Base-by-base conservation (phyloP, 2,329 filamentous ascomycete species). In the Hyphodiscus sp. region DNA sequence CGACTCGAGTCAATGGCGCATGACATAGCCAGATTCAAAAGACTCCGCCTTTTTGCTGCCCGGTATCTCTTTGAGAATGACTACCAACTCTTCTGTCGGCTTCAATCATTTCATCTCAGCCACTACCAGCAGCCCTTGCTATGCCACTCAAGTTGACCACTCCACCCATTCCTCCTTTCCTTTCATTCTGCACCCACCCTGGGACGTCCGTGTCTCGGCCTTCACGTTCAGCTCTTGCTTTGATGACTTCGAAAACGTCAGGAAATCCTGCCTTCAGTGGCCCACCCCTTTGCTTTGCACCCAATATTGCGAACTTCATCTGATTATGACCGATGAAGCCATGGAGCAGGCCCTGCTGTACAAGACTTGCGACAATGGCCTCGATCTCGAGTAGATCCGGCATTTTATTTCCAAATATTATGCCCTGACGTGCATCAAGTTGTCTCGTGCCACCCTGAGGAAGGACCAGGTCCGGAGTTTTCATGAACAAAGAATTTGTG, bases 271-370 rank as follows among this genome's bases (percentile, higher is more conserved):
- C 86, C 33, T 75, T 75, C 19, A 89, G 70, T 0, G 85, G 79
- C 20, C 81, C 79, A 4, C 79, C 80, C 59, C 79, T 80, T 55
- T 78, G 78, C 74, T 85, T 86, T 20, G 87, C 83, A 2, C 91
- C 91, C 50, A 87, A 82, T 44, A 96, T 88, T 13, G 90, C 91
- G 65, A 96, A 91, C 47, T 87, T 84, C 44, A 80, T 79, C 65
- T 85, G 83, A 23, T 80, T 80, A 64, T 95, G 89, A 16, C 87
- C 88, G 26, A 96, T 79, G 65, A 91, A 96, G 1, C 91, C 92
- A 61, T 86, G 83, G 67, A 96, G 76, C 20, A 96, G 74, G 0
- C 87, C 89, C 69, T 95, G 89, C 48, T 87, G 82, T 19, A 95
- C 80, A 13, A 96, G 78, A 11, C 85, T 85, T 0, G 87, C 82